These are phyloP conservation scores for Fraxinus dipetala DNA, from an alignment of 305 asterid genomes.

Conservation along the genomic window DNA sequence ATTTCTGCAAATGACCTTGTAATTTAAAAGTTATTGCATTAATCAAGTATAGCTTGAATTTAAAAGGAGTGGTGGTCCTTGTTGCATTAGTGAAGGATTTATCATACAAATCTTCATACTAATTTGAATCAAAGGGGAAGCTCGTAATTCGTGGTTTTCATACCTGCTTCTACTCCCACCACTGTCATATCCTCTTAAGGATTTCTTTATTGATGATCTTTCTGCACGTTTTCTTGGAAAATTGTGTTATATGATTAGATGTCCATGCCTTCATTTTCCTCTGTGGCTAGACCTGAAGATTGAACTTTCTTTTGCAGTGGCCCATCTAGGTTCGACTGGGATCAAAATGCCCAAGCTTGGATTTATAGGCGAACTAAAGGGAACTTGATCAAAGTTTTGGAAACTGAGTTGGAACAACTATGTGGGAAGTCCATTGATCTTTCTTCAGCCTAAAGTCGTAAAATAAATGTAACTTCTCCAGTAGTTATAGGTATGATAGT, in stretches of 20 bases:
- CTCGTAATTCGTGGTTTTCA: too few relatives aligned
- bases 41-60: not conserved
- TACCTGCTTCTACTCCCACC: not conserved
- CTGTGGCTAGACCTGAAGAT: not conserved
- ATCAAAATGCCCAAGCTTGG: constrained; percentile 62
- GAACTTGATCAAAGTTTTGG: constrained; percentile 46
- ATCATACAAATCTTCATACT: too few relatives aligned
- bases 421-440: constrained; percentile 57
- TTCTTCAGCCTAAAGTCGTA: constrained; percentile 19
- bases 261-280: not conserved
- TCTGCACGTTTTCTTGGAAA: not conserved
- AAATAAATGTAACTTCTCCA: not conserved
- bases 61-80: not conserved
- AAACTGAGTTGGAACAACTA: constrained; percentile 70
- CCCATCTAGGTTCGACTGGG: constrained; percentile 95
- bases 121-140: too few relatives aligned
- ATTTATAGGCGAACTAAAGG: constrained; percentile 69
- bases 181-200: not conserved
- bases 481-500: not conserved
- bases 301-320: constrained; percentile 60
- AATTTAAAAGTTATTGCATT: not conserved
- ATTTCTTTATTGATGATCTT: not conserved
- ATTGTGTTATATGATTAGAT: not conserved
- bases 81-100: not conserved
- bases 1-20: not conserved